Conservation (phyloP, 345 rosid genomes). For the Viola odorata region DNA sequence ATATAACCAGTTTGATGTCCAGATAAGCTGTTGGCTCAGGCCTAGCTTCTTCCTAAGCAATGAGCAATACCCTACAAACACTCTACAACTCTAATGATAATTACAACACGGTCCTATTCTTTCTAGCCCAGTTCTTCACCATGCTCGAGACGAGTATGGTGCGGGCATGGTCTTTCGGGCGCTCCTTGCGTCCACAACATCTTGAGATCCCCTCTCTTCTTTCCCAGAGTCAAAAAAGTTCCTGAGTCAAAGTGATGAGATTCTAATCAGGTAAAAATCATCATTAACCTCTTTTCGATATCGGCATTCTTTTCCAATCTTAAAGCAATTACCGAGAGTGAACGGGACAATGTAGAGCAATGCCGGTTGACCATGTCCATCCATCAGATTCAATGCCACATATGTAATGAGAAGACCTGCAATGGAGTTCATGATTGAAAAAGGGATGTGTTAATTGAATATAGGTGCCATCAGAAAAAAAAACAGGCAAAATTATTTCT, state of each 20-base stretch:
- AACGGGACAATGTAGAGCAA: conserved; percentile 94
- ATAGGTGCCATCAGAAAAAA: not conserved
- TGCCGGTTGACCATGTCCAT: conserved; percentile 98
- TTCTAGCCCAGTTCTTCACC: conserved; percentile 9
- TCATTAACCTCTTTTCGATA: not conserved
- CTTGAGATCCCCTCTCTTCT: conserved; percentile 24
- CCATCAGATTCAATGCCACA: conserved; percentile 92
- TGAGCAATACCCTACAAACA: not conserved
- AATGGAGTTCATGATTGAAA: not conserved
- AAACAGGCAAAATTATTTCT: not conserved
- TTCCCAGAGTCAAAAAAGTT: conserved; percentile 25
- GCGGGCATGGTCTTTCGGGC: conserved; percentile 21
- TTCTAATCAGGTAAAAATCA: not conserved
- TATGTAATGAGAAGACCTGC: conserved; percentile 91
- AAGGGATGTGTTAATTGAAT: not conserved
- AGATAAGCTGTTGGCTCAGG: conserved; percentile 2
- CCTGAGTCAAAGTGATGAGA: conserved; percentile 13
- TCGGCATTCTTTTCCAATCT: not conserved
- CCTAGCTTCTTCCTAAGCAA: conserved; percentile 3
- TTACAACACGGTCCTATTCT: not conserved
- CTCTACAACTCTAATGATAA: not conserved
- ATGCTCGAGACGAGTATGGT: conserved; percentile 15
- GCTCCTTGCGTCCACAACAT: conserved; percentile 19
- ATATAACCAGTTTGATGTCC: not conserved
- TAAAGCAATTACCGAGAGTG: conserved; percentile 61